Evolutionary conservation across 441 rosid species (phyloP), one percentile per base, ranked within the genome.

Genomic region (Lepidium campestre): DNA sequence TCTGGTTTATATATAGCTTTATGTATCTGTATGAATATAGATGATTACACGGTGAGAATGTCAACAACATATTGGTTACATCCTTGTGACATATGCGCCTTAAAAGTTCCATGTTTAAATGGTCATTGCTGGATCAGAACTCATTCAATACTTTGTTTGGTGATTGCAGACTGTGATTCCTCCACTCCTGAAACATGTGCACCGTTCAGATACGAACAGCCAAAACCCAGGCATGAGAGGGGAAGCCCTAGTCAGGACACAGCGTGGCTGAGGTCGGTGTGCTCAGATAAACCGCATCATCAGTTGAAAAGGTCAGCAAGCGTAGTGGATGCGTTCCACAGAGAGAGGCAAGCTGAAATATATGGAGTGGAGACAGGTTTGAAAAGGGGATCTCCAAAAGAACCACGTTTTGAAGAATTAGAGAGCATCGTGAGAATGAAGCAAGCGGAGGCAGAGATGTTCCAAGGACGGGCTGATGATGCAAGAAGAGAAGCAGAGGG

Each of bases 401-500:
- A 83, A 61, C 90, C 89, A 14, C 64, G 82, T 63, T 87, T 89
- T 5, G 97, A 90, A 45, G 99, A 94, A 67, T 76, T 94, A 55
- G 99, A 89, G 75, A 89, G 97, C 81, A 84, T 94, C 14, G 83
- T 89, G 70, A 85, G 86, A 74, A 85, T 94, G 73, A 94, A 89
- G 75, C 87, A 78, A 77, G 99, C 90, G 31, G 99, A 94, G 77
- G 96, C 94, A 8, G 82, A 81, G 57, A 93, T 93, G 99, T 93
- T 89, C 69, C 97, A 93, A 73, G 75, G 80, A 4, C 89, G 85
- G 41, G 93, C 96, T 11, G 96, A 93, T 73, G 96, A 87, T 29
- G 99, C 97, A 48, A 82, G 91, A 77, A 87, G 86, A 78, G 96
- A 89, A 31, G 89, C 96, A 0, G 99, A 94, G 74, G 87, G 93